A percentile compares a stretch with the other conserved stretches of the same genome.
These are phyloP conservation scores for Microsporum ferrugineum DNA, from an alignment of 2,329 filamentous ascomycete species.

Conservation along the genomic window DNA sequence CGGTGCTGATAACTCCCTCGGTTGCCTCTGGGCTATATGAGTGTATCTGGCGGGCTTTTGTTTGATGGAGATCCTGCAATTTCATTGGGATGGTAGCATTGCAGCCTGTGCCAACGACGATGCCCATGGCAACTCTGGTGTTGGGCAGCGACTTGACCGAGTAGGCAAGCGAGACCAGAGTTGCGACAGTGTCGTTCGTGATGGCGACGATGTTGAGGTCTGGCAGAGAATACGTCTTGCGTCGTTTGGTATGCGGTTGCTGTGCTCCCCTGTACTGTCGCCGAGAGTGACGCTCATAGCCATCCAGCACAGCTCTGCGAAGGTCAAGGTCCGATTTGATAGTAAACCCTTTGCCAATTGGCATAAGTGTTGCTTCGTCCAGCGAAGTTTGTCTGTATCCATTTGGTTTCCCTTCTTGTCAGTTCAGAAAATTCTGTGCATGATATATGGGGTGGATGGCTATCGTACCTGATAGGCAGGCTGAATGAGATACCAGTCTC, in stretches of 20 bases:
- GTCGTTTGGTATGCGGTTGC: conserved; percentile 20
- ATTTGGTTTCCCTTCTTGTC: neutral
- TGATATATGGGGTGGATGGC: neutral
- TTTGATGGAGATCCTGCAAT: conserved; percentile 47
- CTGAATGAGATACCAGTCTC: conserved; percentile 34
- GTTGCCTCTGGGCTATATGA: conserved; percentile 38
- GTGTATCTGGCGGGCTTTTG: conserved; percentile 44
- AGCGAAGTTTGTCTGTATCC: conserved; percentile 35
- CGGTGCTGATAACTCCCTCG: conserved; percentile 62
- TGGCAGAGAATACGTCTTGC: conserved; percentile 40
- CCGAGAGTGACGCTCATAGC: conserved; percentile 34
- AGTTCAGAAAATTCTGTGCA: neutral
- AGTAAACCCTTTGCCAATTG: conserved; percentile 44
- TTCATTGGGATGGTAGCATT: conserved; percentile 64
- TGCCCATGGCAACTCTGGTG: conserved; percentile 58
- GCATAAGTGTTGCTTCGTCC: conserved; percentile 41
- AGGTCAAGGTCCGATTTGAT: conserved; percentile 26
- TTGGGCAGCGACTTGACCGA: conserved; percentile 47
- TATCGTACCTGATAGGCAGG: conserved; percentile 32
- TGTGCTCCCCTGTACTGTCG: conserved; percentile 14
- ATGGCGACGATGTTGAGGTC: conserved; percentile 58
- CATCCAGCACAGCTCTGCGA: conserved; percentile 24
- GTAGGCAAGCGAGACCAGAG: conserved; percentile 64
- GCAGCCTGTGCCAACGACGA: conserved; percentile 66
- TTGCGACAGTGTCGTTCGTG: conserved; percentile 67